These are phyloP conservation scores for Bryoglossum gracile DNA, from an alignment of 495 filamentous ascomycete species.

Conservation along the genomic window DNA sequence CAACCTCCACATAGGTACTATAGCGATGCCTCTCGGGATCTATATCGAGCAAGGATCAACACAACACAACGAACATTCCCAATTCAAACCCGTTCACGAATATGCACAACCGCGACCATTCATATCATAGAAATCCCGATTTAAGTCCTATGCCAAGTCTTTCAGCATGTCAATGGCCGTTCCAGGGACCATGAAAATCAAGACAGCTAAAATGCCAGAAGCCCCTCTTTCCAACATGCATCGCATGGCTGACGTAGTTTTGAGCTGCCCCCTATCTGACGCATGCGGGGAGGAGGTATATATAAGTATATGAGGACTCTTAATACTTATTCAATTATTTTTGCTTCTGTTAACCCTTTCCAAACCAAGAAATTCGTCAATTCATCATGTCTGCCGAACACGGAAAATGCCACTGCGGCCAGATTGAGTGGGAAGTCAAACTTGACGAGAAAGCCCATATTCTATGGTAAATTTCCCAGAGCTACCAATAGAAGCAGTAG, in stretches of 20 bases:
- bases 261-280: neutral
- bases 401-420: slow-evolving; percentile 45
- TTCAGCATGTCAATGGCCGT: neutral
- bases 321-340: too few relatives aligned
- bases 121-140: neutral
- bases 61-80: too few relatives aligned
- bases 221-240: slow-evolving; percentile 1
- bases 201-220: neutral
- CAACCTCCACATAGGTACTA: too few relatives aligned
- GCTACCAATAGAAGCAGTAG: too few relatives aligned
- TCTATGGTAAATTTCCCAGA: slow-evolving; percentile 34
- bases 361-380: neutral
- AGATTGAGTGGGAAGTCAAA: slow-evolving; percentile 39
- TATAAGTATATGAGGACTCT: neutral
- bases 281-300: neutral
- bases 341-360: neutral
- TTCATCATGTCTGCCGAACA: slow-evolving; percentile 31
- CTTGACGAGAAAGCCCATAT: slow-evolving; percentile 37
- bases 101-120: too few relatives aligned
- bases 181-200: neutral
- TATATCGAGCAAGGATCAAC: too few relatives aligned
- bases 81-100: too few relatives aligned
- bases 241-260: slow-evolving; percentile 6
- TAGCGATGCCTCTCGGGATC: too few relatives aligned
- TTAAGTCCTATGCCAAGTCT: neutral